Conservation (phyloP, 768 basidiomycete genomes). For the Tubosaeta sp. region DNA sequence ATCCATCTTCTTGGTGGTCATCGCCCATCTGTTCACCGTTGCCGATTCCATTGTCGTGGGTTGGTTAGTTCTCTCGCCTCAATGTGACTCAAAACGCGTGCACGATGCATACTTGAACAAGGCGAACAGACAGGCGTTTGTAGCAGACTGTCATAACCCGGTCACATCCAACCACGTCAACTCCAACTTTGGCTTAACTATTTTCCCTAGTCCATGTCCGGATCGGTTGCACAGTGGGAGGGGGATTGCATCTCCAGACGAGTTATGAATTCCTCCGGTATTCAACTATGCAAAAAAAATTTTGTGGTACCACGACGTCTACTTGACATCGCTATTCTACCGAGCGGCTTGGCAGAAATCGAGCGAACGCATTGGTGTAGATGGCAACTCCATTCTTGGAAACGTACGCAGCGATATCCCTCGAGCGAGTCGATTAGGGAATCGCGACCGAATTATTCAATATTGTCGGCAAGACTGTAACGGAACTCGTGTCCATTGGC, state of each 20-base stretch:
- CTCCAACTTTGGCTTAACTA: slow-evolving; percentile 14
- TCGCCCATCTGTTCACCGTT: slow-evolving; percentile 33
- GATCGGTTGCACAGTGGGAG: no score
- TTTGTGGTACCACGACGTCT: slow-evolving; percentile 17
- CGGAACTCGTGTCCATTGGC: no score
- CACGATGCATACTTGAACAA: no score
- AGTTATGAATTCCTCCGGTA: slow-evolving; percentile 13
- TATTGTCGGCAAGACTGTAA: no score
- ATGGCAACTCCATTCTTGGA: neutral
- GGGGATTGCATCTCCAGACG: neutral
- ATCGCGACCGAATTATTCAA: slow-evolving; percentile 1
- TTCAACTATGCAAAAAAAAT: slow-evolving; percentile 9
- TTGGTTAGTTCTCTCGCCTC: no score
- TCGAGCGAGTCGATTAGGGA: slow-evolving; percentile 17
- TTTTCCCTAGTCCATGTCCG: neutral
- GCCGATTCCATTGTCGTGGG: slow-evolving; percentile 29
- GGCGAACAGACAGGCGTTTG: no score
- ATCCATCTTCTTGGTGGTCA: slow-evolving; percentile 40
- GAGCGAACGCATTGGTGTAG: neutral
- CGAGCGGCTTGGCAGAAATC: slow-evolving; percentile 12
- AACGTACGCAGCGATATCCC: slow-evolving; percentile 1
- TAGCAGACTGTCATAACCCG: no score
- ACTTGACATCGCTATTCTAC: slow-evolving; percentile 14
- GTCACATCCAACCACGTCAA: slow-evolving; percentile 6
- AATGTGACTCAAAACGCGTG: no score